Evolutionary conservation across 495 filamentous ascomycete species (phyloP).

Genomic region (Aspergillus heteromorphus): DNA sequence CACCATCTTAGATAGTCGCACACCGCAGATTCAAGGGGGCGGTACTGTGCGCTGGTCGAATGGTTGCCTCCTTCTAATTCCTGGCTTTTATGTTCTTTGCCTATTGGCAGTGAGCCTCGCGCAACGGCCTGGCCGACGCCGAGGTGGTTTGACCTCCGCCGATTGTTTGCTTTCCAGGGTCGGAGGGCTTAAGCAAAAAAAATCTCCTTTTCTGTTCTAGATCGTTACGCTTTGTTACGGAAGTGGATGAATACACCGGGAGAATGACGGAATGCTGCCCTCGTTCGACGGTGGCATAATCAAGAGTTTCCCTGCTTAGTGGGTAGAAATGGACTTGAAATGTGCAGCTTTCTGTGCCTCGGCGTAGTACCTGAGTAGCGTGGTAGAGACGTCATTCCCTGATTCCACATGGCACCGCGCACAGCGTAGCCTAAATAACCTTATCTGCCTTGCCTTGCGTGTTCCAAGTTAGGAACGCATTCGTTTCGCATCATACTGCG

Average conservation of each 20-base stretch:
- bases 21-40: constrained; percentile 38
- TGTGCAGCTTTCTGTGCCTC: neutral
- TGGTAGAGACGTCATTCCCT: too few species aligned
- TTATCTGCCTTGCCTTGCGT: too few species aligned
- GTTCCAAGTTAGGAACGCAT: too few species aligned
- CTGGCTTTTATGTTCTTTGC: constrained; percentile 17
- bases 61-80: constrained; percentile 41
- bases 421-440: too few species aligned
- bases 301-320: neutral
- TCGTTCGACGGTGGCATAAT: constrained; percentile 5
- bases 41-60: constrained; percentile 63
- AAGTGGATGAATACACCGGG: constrained; percentile 5
- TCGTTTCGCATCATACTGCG: neutral
- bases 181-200: neutral
- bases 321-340: neutral
- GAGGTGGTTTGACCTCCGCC: neutral
- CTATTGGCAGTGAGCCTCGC: constrained; percentile 4
- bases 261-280: neutral
- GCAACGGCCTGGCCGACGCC: neutral
- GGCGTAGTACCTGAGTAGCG: neutral
- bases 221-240: neutral
- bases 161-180: neutral
- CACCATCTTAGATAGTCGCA: constrained; percentile 50
- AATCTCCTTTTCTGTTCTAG: constrained; percentile 5
- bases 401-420: too few species aligned